Conservation (phyloP, 768 basidiomycete species). For the Calocybe gangraenosa region DNA sequence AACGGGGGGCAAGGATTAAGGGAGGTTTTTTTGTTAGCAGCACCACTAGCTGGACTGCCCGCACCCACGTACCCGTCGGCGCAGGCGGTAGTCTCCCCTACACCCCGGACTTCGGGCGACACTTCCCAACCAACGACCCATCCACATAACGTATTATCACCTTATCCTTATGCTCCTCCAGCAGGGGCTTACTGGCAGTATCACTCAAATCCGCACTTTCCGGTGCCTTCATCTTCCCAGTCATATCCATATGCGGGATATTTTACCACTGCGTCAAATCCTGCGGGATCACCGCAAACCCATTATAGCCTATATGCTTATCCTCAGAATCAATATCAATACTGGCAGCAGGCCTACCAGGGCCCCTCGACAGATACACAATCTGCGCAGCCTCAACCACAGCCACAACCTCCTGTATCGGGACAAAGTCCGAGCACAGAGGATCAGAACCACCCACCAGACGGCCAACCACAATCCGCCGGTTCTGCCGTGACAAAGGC, state of each 20-base stretch:
- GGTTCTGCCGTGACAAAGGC: neutral
- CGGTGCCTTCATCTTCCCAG: conserved; percentile 16
- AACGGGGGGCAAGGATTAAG: conserved; percentile 3
- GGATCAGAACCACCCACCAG: neutral
- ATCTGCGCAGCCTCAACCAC: conserved; percentile 3
- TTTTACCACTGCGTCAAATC: conserved; percentile 18
- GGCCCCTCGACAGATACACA: conserved; percentile 10
- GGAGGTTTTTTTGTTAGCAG: conserved; percentile 14
- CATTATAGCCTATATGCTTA: conserved; percentile 25
- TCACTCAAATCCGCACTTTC: conserved; percentile 16
- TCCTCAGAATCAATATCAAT: conserved; percentile 19
- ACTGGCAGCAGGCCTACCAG: conserved; percentile 33
- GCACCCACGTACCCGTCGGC: conserved; percentile 28
- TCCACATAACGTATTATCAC: conserved; percentile 14
- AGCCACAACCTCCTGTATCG: neutral
- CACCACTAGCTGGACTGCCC: conserved; percentile 17
- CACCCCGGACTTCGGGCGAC: conserved; percentile 4
- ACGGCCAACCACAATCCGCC: neutral
- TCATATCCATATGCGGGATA: conserved; percentile 26
- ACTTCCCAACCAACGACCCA: conserved; percentile 6
- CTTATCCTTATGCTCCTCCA: conserved; percentile 18
- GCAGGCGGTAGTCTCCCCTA: conserved; percentile 19
- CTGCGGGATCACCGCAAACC: conserved; percentile 10
- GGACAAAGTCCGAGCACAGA: neutral
- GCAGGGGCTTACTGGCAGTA: conserved; percentile 35